phyloP scores from a whole-genome alignment of 1,284 basidiomycete species.

The Pascua guehoae region DNA sequence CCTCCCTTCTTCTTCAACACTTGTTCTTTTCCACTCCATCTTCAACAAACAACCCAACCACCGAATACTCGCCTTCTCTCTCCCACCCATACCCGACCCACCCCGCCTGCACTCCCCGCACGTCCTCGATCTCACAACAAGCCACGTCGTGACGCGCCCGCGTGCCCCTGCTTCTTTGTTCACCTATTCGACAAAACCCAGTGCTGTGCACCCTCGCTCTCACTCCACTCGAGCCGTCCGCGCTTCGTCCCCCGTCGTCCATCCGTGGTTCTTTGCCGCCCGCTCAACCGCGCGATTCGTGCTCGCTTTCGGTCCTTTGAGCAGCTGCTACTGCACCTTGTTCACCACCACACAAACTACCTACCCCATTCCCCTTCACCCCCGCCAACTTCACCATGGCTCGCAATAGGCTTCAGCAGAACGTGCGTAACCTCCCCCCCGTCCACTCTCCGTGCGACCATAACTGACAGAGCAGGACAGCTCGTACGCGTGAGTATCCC shows the following conservation, averaged over 20 bases:
- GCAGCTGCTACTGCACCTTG: no score
- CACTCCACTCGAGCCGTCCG: not conserved
- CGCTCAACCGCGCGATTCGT: not conserved
- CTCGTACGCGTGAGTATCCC: not conserved
- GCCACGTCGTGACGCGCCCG: not conserved
- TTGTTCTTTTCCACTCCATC: not conserved
- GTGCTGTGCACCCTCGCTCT: not conserved
- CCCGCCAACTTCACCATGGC: conserved; percentile 13
- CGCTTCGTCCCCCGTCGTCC: not conserved
- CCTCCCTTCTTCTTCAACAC: not conserved
- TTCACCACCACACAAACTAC: not conserved
- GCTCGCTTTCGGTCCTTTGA: not conserved
- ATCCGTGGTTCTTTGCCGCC: not conserved
- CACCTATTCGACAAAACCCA: not conserved
- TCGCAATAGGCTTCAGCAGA: conserved; percentile 18
- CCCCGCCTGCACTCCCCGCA: not conserved
- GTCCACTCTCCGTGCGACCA: not conserved
- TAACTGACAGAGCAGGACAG: not conserved
- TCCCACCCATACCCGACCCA: not conserved
- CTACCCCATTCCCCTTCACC: not conserved
- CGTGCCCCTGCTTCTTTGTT: not conserved
- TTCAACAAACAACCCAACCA: not conserved
- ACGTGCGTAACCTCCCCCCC: conserved; percentile 4
- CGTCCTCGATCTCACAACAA: not conserved
- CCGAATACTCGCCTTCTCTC: not conserved